phyloP scores from a whole-genome alignment of 208 protist species.

The Trypanosoma caninum region DNA sequence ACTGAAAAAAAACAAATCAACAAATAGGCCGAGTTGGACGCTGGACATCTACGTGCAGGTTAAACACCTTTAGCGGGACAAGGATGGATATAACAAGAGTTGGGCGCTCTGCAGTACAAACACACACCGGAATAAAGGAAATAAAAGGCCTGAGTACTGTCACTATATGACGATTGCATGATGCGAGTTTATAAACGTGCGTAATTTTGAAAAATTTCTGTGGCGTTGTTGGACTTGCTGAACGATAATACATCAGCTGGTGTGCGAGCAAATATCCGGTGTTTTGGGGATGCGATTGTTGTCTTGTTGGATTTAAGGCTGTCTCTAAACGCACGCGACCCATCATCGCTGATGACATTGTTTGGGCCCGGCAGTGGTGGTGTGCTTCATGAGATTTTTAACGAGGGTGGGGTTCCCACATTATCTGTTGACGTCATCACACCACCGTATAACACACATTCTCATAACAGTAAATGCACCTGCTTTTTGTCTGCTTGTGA shows the following conservation, averaged over 20 bases:
- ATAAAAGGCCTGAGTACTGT: constrained; percentile 31
- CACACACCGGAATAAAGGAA: no score
- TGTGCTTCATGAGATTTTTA: constrained; percentile 63
- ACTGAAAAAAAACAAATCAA: background rate
- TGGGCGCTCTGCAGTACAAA: no score
- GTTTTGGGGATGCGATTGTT: constrained; percentile 21
- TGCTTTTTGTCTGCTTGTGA: constrained; percentile 21
- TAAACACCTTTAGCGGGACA: no score
- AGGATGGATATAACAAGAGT: no score
- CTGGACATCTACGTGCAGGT: no score
- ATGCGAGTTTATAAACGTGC: constrained; percentile 61
- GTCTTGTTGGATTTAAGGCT: constrained; percentile 18
- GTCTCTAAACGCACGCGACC: background rate
- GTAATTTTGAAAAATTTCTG: constrained; percentile 45
- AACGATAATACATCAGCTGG: background rate
- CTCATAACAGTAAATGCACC: constrained; percentile 49
- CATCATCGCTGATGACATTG: constrained; percentile 13
- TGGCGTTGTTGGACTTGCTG: constrained; percentile 43
- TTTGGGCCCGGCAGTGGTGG: constrained; percentile 32
- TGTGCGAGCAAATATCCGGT: background rate
- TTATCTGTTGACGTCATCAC: constrained; percentile 74
- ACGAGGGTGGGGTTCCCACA: constrained; percentile 41
- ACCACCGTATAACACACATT: constrained; percentile 51
- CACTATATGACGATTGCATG: constrained; percentile 71
- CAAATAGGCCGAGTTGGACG: no score